Evolutionary conservation across 164 flowering plant genomes (phyloP).

Genomic region (Sextonia rubra): DNA sequence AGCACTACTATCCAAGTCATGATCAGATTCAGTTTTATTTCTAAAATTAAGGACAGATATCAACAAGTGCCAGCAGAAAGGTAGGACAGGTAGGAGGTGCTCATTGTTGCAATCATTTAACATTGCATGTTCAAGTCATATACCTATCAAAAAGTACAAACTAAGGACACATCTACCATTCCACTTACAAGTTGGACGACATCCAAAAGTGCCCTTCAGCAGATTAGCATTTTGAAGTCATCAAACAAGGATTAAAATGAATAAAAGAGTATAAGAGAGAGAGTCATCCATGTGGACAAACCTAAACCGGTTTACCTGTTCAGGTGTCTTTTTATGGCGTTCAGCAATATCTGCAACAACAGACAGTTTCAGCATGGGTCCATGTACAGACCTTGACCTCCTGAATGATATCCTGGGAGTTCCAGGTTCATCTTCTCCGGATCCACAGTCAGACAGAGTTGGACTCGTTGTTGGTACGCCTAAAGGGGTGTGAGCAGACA

Average conservation of each 20-base stretch:
- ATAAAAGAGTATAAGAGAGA: not conserved
- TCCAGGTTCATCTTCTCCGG: conserved; percentile 61
- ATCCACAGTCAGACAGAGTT: conserved; percentile 44
- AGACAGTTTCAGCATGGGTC: conserved; percentile 65
- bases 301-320: conserved; percentile 44
- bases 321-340: conserved; percentile 53
- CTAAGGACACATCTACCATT: not conserved
- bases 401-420: conserved; percentile 63
- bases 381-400: conserved; percentile 68
- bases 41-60: too few species aligned
- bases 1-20: too few species aligned
- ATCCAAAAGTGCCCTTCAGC: too few species aligned
- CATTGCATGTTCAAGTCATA: too few species aligned
- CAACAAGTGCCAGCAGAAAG: too few species aligned
- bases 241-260: not conserved
- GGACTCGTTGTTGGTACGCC: conserved; percentile 53
- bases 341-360: conserved; percentile 62
- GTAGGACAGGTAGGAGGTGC: too few species aligned
- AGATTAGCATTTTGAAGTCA: not conserved
- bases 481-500: conserved; percentile 68
- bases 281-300: not conserved
- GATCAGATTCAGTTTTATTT: too few species aligned
- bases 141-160: too few species aligned
- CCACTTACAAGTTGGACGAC: too few species aligned
- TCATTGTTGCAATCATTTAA: too few species aligned